Evolutionary conservation across 164 flowering plant genomes (phyloP).

Genomic region (Saururus chinensis): DNA sequence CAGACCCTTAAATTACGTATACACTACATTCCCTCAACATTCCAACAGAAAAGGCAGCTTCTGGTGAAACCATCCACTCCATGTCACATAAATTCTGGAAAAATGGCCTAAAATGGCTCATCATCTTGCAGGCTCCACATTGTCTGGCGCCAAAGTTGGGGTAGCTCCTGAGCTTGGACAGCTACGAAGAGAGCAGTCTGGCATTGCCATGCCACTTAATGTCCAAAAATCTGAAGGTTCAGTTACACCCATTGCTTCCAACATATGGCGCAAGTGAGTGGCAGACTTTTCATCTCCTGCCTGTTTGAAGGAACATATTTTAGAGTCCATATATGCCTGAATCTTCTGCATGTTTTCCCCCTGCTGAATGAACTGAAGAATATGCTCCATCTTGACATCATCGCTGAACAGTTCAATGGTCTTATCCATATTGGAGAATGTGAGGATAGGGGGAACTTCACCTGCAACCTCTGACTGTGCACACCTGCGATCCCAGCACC

Average conservation of each 20-base stretch:
- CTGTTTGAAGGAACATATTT: neutral
- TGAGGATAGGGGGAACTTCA: neutral
- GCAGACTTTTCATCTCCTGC: neutral
- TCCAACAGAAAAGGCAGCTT: too few relatives aligned
- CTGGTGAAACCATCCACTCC: too few relatives aligned
- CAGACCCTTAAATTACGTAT: too few relatives aligned
- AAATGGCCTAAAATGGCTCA: too few relatives aligned
- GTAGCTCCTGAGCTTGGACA: neutral
- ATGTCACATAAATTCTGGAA: too few relatives aligned
- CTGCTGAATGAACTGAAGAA: neutral
- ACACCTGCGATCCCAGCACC: neutral
- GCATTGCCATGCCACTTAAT: neutral
- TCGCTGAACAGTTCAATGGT: neutral
- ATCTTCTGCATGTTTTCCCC: neutral
- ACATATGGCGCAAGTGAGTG: neutral
- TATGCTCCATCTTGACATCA: neutral
- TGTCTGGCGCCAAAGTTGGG: too few relatives aligned
- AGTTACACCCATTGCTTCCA: neutral
- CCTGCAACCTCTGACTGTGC: neutral
- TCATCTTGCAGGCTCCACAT: too few relatives aligned
- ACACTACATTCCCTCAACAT: too few relatives aligned
- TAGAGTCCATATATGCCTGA: neutral
- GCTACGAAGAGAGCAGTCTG: neutral
- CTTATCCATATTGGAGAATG: neutral
- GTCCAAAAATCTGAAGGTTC: neutral